phyloP scores from a whole-genome alignment of 805 yeast genomes.

The Kodamaea nitidulidarum region DNA sequence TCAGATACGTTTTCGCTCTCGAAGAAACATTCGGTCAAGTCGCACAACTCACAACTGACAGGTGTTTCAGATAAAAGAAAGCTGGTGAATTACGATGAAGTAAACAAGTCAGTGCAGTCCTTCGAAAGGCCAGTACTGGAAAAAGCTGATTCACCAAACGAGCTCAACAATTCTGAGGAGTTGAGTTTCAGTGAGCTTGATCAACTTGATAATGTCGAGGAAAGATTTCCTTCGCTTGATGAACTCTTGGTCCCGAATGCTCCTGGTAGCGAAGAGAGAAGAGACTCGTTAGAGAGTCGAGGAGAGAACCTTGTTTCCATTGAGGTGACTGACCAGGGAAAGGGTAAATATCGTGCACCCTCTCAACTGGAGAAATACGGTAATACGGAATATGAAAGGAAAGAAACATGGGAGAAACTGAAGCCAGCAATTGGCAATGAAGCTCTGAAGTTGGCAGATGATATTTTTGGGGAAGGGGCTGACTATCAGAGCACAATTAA shows the following conservation, averaged over 20 bases:
- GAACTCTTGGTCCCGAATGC: conserved; percentile 12
- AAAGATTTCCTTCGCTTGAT: conserved; percentile 50
- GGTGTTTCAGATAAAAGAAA: conserved; percentile 2
- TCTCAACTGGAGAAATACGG: neutral
- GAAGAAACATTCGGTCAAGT: conserved; percentile 2
- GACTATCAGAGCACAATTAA: neutral
- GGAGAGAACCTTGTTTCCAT: neutral
- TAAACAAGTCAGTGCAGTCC: conserved; percentile 1
- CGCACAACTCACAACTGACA: conserved; percentile 5
- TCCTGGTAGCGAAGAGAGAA: neutral
- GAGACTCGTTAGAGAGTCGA: neutral
- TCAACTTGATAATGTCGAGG: conserved; percentile 44
- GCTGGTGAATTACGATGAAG: conserved; percentile 7
- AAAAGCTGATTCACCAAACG: conserved; percentile 2
- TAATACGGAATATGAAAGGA: conserved; percentile 20
- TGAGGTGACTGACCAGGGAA: neutral
- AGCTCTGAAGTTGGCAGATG: conserved; percentile 38
- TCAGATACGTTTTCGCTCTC: conserved; percentile 1
- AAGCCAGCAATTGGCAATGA: conserved; percentile 22
- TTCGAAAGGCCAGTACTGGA: conserved; percentile 3
- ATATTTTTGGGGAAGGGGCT: conserved; percentile 30
- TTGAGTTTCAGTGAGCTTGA: conserved; percentile 32
- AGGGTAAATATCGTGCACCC: neutral
- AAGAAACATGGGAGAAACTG: conserved; percentile 38
- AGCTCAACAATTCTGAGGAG: conserved; percentile 12